Percentiles rank a stretch among this genome's conserved stretches.
Conservation (phyloP, 495 filamentous ascomycete species). For the Wilcoxina mikolae region DNA sequence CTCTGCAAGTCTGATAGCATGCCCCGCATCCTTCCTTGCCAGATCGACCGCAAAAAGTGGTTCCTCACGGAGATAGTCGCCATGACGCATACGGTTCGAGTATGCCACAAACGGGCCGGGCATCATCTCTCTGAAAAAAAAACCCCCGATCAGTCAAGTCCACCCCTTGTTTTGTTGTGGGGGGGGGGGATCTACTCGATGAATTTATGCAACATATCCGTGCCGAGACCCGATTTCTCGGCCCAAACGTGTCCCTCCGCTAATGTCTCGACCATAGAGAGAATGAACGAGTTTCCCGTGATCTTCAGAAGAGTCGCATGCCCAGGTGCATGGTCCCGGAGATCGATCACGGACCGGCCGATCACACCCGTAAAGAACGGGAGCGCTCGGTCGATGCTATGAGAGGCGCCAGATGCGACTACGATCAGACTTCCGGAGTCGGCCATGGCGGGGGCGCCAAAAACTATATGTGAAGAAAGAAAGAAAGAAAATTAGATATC, state of each 20-base stretch:
- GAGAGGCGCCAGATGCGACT: constrained; percentile 55
- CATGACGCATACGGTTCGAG: constrained; percentile 52
- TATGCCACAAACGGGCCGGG: constrained; percentile 55
- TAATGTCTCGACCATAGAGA: constrained; percentile 62
- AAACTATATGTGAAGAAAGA: constrained; percentile 35
- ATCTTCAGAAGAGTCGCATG: constrained; percentile 57
- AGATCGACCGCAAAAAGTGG: constrained; percentile 79
- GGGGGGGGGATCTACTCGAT: constrained; percentile 47
- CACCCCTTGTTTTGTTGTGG: too few relatives aligned
- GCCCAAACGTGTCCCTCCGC: constrained; percentile 62
- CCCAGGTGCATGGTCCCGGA: constrained; percentile 44
- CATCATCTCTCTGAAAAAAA: constrained; percentile 33
- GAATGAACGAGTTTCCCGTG: constrained; percentile 73
- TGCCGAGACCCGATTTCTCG: constrained; percentile 66
- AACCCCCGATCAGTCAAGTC: too few relatives aligned
- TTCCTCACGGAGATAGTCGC: constrained; percentile 56
- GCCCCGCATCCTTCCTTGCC: constrained; percentile 69
- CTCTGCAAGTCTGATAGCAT: constrained; percentile 54
- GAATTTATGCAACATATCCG: constrained; percentile 50
- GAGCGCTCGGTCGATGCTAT: constrained; percentile 45
- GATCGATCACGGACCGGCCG: constrained; percentile 54
- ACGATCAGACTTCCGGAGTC: constrained; percentile 50
- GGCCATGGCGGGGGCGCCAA: constrained; percentile 68
- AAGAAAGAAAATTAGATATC: not conserved
- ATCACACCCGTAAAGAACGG: constrained; percentile 61